Base-by-base conservation (phyloP, 202 grass and related monocot species). In the Musa balbisiana region DNA sequence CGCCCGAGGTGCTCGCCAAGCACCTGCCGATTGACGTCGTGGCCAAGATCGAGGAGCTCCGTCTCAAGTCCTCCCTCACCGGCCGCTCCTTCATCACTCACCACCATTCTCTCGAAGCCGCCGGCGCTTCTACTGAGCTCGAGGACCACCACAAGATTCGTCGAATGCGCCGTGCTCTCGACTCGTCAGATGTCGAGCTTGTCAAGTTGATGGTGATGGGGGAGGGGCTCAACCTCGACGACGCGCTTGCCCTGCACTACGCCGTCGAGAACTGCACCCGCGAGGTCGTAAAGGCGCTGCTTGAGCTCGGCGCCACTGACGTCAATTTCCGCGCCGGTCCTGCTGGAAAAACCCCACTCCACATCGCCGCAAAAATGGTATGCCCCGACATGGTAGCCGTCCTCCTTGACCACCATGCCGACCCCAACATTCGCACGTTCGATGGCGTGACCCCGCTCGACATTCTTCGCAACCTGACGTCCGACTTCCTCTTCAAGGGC, bases 191-290 rank as follows among this genome's bases (percentile, higher is more conserved):
- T 84, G 91, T 96, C 73, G 92, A 96, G 85, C 85, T 96, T 70
- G 92, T 96, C 53, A 96, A 96, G 83, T 85, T 96, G 12, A 96
- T 96, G 92, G 92, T 96, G 23, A 96, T 96, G 92, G 92, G 92
- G 16, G 92, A 96, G 52, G 92, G 92, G 6, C 87, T 96, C 27
- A 91, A 96, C 86, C 90, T 96, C 73, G 92, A 96, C 79, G 90
- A 96, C 74, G 84, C 90, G 26, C 85, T 96, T 1, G 92, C 92
- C 50, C 89, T 96, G 24, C 92, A 96, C 84, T 96, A 96, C 74
- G 75, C 90, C n/a, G 92, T 96, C 11, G 87, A 96, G 85, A 77
- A 92, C 74, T 96, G 92, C 67, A 87, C 72, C 80, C 87, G 92
- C 24, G 92, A 96, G 75, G 92, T 96, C 69, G 92, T 96, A 74